Evolutionary conservation across 164 flowering plant genomes (phyloP), one percentile per base, ranked within the genome.

Genomic region (Warburgia ugandensis): DNA sequence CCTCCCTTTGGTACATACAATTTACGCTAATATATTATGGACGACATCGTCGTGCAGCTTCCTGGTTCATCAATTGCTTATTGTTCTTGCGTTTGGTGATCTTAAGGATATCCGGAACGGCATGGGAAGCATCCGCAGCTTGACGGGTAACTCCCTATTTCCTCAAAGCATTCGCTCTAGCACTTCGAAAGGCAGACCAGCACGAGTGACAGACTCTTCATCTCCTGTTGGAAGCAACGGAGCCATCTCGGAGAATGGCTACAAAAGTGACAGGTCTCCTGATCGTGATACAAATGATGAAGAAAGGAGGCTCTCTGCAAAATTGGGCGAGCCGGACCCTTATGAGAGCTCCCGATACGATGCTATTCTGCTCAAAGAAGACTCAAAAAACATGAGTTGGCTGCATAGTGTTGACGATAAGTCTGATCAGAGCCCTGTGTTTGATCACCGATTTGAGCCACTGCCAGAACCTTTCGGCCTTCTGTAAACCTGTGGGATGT

Each of bases 281-380:
- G 75, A 74, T 47, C 69, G 54, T 32, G 36, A 29, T 6, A 37
- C 23, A 19, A 64, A 55, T 45, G 75, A 64, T 36, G 68, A 64
- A 12, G 56, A 64, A 29, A 63, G 66, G 52, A 58, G 60, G 26
- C 28, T 60, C 48, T 55, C 70, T 22, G 77, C 80, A 29, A 87
- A 66, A 47, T 17, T 80, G 57, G 62, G 56, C 27, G 77, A 72
- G 28, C 57, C 66, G 23, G 95, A 86, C 68, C 71, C 80, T 5
- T 88, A 79, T 44, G 94, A 80, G 61, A 88, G 99, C 70, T 78
- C 96, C 14, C 69, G 99, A 7, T 92, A 92, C 29, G 99, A 92
- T 58, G 72, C 88, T 11, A 69, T 92, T 48, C 66, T 92, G 47
- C 82, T 84, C 16, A 84, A 80, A 68, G 96, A 88, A 61, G 99